Conservation (phyloP, 768 basidiomycete species). For the Rossbeevera mucosa region DNA sequence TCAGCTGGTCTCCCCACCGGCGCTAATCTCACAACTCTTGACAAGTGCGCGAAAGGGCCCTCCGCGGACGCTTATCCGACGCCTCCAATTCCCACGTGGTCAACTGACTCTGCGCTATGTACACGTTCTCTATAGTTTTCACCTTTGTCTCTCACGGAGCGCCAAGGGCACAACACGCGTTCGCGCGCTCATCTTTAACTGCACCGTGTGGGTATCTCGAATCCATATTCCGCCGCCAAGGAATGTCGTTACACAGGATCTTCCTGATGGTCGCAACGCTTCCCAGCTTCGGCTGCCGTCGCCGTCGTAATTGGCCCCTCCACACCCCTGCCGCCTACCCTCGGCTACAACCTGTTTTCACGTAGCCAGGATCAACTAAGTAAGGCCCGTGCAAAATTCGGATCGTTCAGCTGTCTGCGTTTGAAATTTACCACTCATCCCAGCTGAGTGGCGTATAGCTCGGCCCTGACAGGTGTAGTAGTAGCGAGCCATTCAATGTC, state of each 20-base stretch:
- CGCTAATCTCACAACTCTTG: slow-evolving; percentile 9
- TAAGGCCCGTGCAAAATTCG: slow-evolving; percentile 48
- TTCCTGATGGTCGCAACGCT: slow-evolving; percentile 4
- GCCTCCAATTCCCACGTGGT: not conserved
- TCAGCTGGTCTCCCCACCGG: slow-evolving; percentile 8
- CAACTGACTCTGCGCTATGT: not conserved
- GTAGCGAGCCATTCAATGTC: not conserved
- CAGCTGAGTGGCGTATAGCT: not conserved
- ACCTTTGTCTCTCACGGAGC: not conserved
- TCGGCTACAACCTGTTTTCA: slow-evolving; percentile 48
- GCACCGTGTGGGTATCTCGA: not conserved
- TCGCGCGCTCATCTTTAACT: not conserved
- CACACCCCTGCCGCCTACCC: slow-evolving; percentile 20
- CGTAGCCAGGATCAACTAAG: slow-evolving; percentile 92
- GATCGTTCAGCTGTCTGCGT: not conserved
- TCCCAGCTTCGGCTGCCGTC: slow-evolving; percentile 6
- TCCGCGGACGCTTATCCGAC: not conserved
- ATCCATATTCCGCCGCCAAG: slow-evolving; percentile 1
- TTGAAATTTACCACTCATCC: not conserved
- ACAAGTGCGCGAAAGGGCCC: not conserved
- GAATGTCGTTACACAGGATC: not conserved
- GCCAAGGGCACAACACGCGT: not conserved
- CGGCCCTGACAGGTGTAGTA: not conserved
- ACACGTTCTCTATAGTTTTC: too few species aligned
- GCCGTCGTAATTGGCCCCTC: slow-evolving; percentile 5